Evolutionary conservation across 805 yeast genomes (phyloP), one percentile per base, ranked within the genome.

Genomic region (Candida dajiaensis): DNA sequence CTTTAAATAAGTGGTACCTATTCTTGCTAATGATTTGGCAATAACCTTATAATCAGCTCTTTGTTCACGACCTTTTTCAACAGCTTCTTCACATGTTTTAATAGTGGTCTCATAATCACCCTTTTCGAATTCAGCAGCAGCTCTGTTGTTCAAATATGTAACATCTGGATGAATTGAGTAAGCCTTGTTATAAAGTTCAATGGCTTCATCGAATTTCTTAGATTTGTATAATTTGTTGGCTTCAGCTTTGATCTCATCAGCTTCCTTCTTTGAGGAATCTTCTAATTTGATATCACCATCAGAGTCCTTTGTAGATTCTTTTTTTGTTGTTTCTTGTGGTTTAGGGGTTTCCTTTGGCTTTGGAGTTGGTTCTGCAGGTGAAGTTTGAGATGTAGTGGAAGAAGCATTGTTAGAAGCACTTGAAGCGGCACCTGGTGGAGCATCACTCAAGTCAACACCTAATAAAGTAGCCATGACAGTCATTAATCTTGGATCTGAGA

Each of bases 121-220:
- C 67, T 90, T 89, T 71, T 94, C 99, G 62, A 69, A 94, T 69
- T 94, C 96, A 29, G 99, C 99, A 47, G 99, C 98, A 36, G 99
- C 94, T 61, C 95, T 81, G 75, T 94, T 94, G 74, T 95, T 94
- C 65, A 94, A 76, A 65, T 85, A 94, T 1, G 98, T 92, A 61
- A 92, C 88, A 64, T 94, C 98, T 61, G 81, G 77, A 69, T 73
- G 68, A 19, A 81, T 64, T 29, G 82, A 85, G 85, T 89, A 94
- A 2, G 99, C 99, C 62, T 81, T 77, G 63, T 86, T 73, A 70
- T 94, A 94, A 51, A 80, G 72, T 47, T 71, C 88, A 63, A 94
- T 92, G 39, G 99, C 99, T 61, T 85, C 96, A 62, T 89, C 97
- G 56, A 94, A 94, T 61, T 89, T 74, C 64, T 85, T 85, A 54